Percentiles rank a stretch among this genome's conserved stretches.
Evolutionary conservation across 495 filamentous ascomycete genomes (phyloP).

Genomic region (Peziza echinospora): DNA sequence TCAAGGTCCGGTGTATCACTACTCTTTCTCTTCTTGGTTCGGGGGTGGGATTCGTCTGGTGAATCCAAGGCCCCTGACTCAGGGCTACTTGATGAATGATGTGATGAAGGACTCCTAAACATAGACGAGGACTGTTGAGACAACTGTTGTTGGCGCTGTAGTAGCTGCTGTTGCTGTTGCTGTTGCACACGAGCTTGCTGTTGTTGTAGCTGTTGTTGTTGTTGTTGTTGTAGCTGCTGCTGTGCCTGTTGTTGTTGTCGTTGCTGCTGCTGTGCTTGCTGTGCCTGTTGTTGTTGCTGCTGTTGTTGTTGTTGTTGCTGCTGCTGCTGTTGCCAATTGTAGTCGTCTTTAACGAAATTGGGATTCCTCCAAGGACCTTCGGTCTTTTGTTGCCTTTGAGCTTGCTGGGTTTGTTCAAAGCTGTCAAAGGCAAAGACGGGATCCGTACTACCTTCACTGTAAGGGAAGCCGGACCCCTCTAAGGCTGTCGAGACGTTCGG

Average conservation of each 20-base stretch:
- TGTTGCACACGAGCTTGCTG: not conserved
- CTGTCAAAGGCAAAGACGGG: constrained; percentile 16
- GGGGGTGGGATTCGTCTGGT: constrained; percentile 18
- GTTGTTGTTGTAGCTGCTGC: constrained; percentile 9
- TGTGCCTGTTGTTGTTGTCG: constrained; percentile 10
- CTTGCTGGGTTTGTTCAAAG: constrained; percentile 8
- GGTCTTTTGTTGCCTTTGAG: constrained; percentile 7
- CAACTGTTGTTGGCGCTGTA: constrained; percentile 1
- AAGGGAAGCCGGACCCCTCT: constrained; percentile 13
- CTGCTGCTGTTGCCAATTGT: constrained; percentile 2
- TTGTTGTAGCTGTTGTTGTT: constrained; percentile 12
- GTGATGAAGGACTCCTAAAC: constrained; percentile 16
- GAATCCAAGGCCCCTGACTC: constrained; percentile 26
- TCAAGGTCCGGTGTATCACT: constrained; percentile 30
- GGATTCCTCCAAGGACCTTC: constrained; percentile 14
- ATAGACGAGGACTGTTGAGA: constrained; percentile 4
- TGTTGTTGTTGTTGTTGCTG: constrained; percentile 11
- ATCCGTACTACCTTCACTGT: constrained; percentile 7
- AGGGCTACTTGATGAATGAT: constrained; percentile 20
- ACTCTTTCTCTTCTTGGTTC: constrained; percentile 37
- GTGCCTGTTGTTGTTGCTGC: constrained; percentile 17
- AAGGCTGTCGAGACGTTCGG: constrained; percentile 17
- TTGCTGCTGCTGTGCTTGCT: constrained; percentile 13
- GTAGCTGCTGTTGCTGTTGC: constrained; percentile 12
- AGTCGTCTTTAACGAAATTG: not conserved